Percentiles rank a stretch among this genome's conserved stretches.
These are phyloP conservation scores for Eimeria sp. DNA, from an alignment of 169 alveolate genomes.

Conservation along the genomic window DNA sequence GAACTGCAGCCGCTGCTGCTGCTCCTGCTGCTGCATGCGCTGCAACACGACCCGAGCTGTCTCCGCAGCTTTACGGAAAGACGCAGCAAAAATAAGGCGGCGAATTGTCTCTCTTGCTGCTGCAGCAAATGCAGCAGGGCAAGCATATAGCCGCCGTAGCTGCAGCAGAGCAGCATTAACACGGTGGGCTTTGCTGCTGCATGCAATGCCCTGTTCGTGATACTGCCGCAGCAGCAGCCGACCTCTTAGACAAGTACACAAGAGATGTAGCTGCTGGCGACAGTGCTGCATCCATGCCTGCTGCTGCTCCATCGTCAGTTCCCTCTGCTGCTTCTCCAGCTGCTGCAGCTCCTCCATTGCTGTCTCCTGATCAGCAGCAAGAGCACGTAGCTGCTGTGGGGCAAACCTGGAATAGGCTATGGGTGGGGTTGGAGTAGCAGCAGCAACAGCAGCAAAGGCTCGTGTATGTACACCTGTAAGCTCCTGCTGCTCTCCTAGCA, in stretches of 20 bases:
- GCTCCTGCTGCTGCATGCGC: conserved; percentile 76
- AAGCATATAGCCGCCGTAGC: conserved; percentile 51
- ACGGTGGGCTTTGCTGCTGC: conserved; percentile 53
- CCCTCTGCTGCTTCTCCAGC: conserved; percentile 49
- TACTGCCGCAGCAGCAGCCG: conserved; percentile 66
- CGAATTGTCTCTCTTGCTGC: conserved; percentile 44
- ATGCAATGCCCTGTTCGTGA: conserved; percentile 34
- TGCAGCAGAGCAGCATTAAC: conserved; percentile 39
- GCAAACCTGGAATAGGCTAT: conserved; percentile 45
- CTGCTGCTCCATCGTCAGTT: conserved; percentile 16
- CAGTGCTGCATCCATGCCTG: conserved; percentile 40
- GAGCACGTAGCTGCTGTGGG: conserved; percentile 31
- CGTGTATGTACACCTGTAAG: conserved; percentile 28
- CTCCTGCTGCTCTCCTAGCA: conserved; percentile 41
- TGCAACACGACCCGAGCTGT: conserved; percentile 53
- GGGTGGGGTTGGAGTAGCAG: conserved; percentile 39
- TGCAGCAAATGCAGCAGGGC: conserved; percentile 62
- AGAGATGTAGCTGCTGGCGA: conserved; percentile 11
- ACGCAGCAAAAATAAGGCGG: conserved; percentile 28
- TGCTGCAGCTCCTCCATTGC: conserved; percentile 27
- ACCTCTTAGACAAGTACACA: neutral
- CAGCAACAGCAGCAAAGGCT: conserved; percentile 51
- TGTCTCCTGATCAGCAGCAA: conserved; percentile 60
- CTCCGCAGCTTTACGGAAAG: conserved; percentile 61
- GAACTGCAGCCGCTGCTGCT: conserved; percentile 59